phyloP scores from a whole-genome alignment of 1,284 basidiomycete species.

The Pseudozyma sp. region DNA sequence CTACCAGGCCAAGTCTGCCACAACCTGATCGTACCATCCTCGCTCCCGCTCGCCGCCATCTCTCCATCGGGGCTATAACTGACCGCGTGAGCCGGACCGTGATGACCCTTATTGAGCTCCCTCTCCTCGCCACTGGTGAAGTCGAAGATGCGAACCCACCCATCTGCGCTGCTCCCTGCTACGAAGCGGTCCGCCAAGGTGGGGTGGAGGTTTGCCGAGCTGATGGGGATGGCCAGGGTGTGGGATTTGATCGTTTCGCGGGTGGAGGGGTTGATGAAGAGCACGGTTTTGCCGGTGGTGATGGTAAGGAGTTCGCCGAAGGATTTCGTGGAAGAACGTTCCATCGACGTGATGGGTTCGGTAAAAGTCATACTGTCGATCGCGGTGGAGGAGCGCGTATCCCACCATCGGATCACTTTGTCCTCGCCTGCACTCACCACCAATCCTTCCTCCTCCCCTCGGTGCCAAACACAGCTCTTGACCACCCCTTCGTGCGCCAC shows the following conservation, averaged over 20 bases:
- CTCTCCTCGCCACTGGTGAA: conserved; percentile 84
- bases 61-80: conserved; percentile 98
- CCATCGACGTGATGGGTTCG: conserved; percentile 90
- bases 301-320: conserved; percentile 87
- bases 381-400: conserved; percentile 81
- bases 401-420: conserved; percentile 93
- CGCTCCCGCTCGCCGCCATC: conserved; percentile 94
- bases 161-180: conserved; percentile 87
- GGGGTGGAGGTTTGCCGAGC: conserved; percentile 92
- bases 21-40: conserved; percentile 84
- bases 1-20: conserved; percentile 97
- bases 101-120: conserved; percentile 95
- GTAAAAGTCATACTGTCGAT: conserved; percentile 80
- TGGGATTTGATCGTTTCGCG: conserved; percentile 49
- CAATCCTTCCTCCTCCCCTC: conserved; percentile 73
- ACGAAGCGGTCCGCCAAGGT: conserved; percentile 88
- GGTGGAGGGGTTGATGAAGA: conserved; percentile 74
- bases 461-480: conserved; percentile 90
- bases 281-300: conserved; percentile 89
- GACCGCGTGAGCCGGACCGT: conserved; percentile 94
- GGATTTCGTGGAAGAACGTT: conserved; percentile 75
- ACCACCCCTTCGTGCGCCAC: conserved; percentile 83
- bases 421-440: conserved; percentile 93
- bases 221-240: conserved; percentile 73
- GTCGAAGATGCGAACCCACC: conserved; percentile 95